These are phyloP conservation scores for Nakaseomyces uthaithaninus DNA, from an alignment of 1,139 yeast genomes.

Conservation along the genomic window DNA sequence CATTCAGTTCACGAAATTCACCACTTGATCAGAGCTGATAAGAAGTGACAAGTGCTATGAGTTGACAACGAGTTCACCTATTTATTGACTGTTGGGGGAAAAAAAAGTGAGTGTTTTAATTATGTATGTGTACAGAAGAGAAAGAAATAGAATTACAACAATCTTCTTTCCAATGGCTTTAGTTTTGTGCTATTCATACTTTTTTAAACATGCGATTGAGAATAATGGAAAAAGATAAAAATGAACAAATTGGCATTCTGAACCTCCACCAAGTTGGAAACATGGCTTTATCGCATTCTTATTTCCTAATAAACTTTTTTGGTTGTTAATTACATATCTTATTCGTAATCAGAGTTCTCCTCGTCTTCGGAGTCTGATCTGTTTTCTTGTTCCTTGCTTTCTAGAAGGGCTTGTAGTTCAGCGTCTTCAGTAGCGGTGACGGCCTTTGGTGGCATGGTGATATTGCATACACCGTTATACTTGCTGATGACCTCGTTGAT, in stretches of 20 bases:
- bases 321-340: conserved; percentile 7
- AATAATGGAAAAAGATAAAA: too few relatives aligned
- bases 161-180: too few relatives aligned
- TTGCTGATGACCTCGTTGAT: conserved; percentile 61
- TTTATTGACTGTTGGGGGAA: too few relatives aligned
- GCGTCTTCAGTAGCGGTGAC: conserved; percentile 98
- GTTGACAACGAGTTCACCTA: too few relatives aligned
- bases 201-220: too few relatives aligned
- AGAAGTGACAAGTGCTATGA: too few relatives aligned
- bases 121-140: neutral
- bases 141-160: neutral
- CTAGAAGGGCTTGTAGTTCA: conserved; percentile 89
- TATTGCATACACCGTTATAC: conserved; percentile 80
- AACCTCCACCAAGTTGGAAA: too few relatives aligned
- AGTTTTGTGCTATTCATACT: too few relatives aligned
- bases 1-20: too few relatives aligned
- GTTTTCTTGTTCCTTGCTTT: conserved; percentile 60
- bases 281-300: neutral
- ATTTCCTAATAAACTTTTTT: neutral
- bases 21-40: too few relatives aligned
- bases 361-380: conserved; percentile 54
- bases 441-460: conserved; percentile 98
- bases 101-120: neutral
- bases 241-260: too few relatives aligned
- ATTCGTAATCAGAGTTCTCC: conserved; percentile 42